These are phyloP conservation scores for Trichocomaceae sp. DNA, from an alignment of 2,329 filamentous ascomycete species.

Conservation along the genomic window DNA sequence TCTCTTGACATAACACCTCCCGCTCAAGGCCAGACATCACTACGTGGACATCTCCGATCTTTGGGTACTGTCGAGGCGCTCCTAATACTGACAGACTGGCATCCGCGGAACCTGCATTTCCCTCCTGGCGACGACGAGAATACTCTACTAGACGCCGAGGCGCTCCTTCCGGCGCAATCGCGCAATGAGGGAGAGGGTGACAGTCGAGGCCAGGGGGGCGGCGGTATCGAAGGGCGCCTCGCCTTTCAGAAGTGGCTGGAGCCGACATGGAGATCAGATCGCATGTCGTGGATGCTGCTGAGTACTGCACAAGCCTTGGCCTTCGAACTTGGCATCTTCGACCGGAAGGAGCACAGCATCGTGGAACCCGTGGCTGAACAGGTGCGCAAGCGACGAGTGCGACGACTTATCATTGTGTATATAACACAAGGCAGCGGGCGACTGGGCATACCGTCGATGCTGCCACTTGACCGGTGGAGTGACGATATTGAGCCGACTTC, in stretches of 20 bases:
- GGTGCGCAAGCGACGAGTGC: conserved; percentile 73
- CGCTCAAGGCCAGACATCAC: conserved; percentile 39
- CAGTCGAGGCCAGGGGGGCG: conserved; percentile 37
- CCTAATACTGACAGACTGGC: conserved; percentile 94
- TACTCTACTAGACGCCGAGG: conserved; percentile 60
- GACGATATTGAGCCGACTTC: conserved; percentile 31
- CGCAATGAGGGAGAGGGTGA: conserved; percentile 46
- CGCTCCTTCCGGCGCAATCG: conserved; percentile 61
- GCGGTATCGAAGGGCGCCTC: conserved; percentile 68
- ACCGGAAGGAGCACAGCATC: conserved; percentile 70
- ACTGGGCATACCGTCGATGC: conserved; percentile 88
- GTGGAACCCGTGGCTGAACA: conserved; percentile 52
- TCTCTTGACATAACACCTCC: conserved; percentile 59
- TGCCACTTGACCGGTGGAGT: conserved; percentile 52
- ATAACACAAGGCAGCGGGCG: conserved; percentile 89
- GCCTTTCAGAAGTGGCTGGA: conserved; percentile 91
- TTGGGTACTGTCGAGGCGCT: conserved; percentile 91
- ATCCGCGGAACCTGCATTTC: conserved; percentile 89
- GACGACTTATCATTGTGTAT: conserved; percentile 81
- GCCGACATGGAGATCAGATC: conserved; percentile 87
- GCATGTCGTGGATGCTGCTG: conserved; percentile 97
- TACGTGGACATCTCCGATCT: conserved; percentile 75
- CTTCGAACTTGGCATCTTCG: conserved; percentile 93
- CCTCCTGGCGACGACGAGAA: conserved; percentile 65
- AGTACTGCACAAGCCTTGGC: conserved; percentile 84